A percentile compares a stretch with the other conserved stretches of the same genome.
These are phyloP conservation scores for Paraconiothyrium sp. DNA, from an alignment of 2,329 filamentous ascomycete species.

Conservation along the genomic window DNA sequence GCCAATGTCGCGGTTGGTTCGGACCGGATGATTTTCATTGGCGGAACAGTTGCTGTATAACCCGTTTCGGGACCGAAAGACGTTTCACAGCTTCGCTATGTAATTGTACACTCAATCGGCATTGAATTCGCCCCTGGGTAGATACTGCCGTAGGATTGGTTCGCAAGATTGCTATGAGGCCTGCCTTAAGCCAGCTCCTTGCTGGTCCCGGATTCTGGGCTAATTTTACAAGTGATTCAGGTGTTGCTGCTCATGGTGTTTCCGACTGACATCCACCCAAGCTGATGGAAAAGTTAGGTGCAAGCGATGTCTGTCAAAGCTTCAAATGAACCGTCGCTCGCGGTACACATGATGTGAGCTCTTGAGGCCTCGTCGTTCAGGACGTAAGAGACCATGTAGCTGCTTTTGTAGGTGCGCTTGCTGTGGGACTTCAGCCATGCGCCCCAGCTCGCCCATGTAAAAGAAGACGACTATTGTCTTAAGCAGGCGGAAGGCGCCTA, in stretches of 20 bases:
- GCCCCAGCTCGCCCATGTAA: neutral
- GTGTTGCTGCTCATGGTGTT: neutral
- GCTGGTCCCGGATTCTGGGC: neutral
- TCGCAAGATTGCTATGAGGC: neutral
- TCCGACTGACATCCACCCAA: neutral
- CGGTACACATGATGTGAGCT: neutral
- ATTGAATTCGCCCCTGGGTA: neutral
- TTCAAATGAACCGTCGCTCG: neutral
- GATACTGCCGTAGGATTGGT: no score
- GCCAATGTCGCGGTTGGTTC: conserved; percentile 19
- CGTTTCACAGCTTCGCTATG: neutral
- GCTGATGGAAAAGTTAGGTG: neutral
- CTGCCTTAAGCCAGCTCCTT: neutral
- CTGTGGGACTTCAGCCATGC: neutral
- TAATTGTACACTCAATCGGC: neutral
- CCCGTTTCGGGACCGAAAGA: conserved; percentile 5
- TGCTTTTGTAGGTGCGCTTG: neutral
- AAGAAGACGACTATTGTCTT: neutral
- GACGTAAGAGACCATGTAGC: neutral
- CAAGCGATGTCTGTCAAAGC: neutral
- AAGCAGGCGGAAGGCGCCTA: neutral
- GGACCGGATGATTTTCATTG: conserved; percentile 16
- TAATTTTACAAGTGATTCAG: no score
- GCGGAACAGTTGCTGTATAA: conserved; percentile 4
- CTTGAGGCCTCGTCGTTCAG: neutral